Conservation (phyloP, 1,284 basidiomycete species). For the Ganoderma lingzhi region DNA sequence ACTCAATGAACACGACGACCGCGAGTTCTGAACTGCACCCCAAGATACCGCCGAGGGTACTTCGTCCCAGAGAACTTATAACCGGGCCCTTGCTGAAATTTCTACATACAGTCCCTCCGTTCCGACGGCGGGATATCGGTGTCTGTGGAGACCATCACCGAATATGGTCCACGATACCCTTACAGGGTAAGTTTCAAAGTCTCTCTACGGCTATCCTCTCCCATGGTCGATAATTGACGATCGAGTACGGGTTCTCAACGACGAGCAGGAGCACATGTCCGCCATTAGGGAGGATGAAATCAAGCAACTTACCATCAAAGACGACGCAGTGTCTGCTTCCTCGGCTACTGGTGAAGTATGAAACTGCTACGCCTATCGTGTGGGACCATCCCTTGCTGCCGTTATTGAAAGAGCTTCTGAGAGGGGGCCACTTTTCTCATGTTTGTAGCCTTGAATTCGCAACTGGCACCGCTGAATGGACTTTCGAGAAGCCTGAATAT, state of each 20-base stretch:
- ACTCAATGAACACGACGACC: slow-evolving; percentile 23
- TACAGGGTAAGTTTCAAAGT: slow-evolving; percentile 7
- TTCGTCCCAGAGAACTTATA: not conserved
- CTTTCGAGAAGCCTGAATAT: not conserved
- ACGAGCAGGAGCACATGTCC: slow-evolving; percentile 15
- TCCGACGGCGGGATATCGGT: slow-evolving; percentile 24
- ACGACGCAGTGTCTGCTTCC: slow-evolving; percentile 20
- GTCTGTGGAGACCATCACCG: slow-evolving; percentile 30
- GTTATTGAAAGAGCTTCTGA: not conserved
- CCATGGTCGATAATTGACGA: not conserved
- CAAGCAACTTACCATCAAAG: slow-evolving; percentile 16
- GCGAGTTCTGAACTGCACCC: slow-evolving; percentile 10
- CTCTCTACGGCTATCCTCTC: not conserved
- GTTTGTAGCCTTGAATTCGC: not conserved
- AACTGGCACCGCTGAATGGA: not conserved
- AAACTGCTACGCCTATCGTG: not conserved
- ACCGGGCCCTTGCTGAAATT: not conserved
- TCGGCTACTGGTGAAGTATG: slow-evolving; percentile 6
- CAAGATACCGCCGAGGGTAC: slow-evolving; percentile 13
- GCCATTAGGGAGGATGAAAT: slow-evolving; percentile 10
- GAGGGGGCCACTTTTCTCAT: not conserved
- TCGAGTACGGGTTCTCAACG: not conserved
- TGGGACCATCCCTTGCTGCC: not conserved
- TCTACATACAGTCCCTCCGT: not conserved
- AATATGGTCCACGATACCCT: slow-evolving; percentile 25